A percentile compares a stretch with the other conserved stretches of the same genome.
phyloP scores from a whole-genome alignment of 129 eudicot genomes.

The Smallanthus sonchifolius region DNA sequence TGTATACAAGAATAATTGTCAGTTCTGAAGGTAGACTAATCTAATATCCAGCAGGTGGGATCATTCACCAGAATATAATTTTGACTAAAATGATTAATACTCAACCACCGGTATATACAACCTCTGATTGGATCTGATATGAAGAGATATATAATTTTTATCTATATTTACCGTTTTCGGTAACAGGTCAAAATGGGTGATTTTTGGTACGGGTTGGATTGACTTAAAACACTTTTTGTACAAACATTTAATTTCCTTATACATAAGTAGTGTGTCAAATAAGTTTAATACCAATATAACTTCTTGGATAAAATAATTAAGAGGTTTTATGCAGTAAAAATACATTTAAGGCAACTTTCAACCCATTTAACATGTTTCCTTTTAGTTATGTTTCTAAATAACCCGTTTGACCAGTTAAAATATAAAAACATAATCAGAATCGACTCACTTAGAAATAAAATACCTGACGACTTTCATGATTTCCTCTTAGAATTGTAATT shows the following conservation, averaged over 20 bases:
- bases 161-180: too few relatives aligned
- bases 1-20: conserved; percentile 31
- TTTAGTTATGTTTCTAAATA: not conserved
- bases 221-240: not conserved
- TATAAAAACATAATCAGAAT: not conserved
- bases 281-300: not conserved
- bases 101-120: not conserved
- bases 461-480: conserved; percentile 90
- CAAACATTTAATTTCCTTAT: not conserved
- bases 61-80: not conserved
- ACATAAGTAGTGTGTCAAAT: not conserved
- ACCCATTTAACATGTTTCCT: not conserved
- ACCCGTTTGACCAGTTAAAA: not conserved
- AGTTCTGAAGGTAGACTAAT: not conserved
- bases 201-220: not conserved
- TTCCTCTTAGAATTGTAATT: conserved; percentile 77
- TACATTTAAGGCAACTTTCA: not conserved
- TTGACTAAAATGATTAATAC: not conserved
- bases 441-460: not conserved
- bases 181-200: not conserved
- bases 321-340: too few relatives aligned
- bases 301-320: not conserved
- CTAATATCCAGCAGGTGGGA: not conserved
- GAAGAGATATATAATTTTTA: not conserved
- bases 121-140: not conserved